Evolutionary conservation across 139 green algal species (phyloP).

Genomic region (Tetradesmus lagerheimii): DNA sequence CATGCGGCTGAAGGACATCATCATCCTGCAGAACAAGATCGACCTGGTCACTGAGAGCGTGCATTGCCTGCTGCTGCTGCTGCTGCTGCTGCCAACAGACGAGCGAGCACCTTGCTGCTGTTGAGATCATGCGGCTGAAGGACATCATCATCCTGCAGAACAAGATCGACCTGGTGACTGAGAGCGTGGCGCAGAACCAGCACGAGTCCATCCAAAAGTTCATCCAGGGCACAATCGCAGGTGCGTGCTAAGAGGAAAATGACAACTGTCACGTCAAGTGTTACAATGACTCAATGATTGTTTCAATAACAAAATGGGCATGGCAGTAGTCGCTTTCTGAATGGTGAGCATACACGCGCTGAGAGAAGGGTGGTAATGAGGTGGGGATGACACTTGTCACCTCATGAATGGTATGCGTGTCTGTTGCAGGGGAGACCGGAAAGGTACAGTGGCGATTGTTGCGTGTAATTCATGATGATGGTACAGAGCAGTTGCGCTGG

Average conservation of each 20-base stretch:
- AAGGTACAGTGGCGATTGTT: too few species aligned
- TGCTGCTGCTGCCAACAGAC: conserved; percentile 84
- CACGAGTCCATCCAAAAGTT: conserved; percentile 96
- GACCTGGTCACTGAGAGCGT: neutral
- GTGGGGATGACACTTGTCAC: too few species aligned
- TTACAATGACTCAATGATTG: too few species aligned
- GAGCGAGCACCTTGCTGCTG: conserved; percentile 93
- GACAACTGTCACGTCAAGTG: too few species aligned
- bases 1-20: conserved; percentile 89
- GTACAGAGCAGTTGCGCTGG: too few species aligned
- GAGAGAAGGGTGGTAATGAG: too few species aligned
- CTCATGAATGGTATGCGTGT: too few species aligned
- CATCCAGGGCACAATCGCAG: conserved; percentile 96
- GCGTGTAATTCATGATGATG: too few species aligned
- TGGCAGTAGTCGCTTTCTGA: too few species aligned
- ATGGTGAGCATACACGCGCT: too few species aligned
- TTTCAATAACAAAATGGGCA: too few species aligned
- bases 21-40: conserved; percentile 57
- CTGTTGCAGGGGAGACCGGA: too few species aligned
- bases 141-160: conserved; percentile 81
- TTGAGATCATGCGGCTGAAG: conserved; percentile 98
- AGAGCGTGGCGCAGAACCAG: conserved; percentile 93
- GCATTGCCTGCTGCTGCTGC: neutral
- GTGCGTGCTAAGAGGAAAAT: neutral
- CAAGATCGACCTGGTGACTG: conserved; percentile 95